These are phyloP conservation scores for Cyphellophora attinorum DNA, from an alignment of 2,329 filamentous ascomycete genomes.

Conservation along the genomic window DNA sequence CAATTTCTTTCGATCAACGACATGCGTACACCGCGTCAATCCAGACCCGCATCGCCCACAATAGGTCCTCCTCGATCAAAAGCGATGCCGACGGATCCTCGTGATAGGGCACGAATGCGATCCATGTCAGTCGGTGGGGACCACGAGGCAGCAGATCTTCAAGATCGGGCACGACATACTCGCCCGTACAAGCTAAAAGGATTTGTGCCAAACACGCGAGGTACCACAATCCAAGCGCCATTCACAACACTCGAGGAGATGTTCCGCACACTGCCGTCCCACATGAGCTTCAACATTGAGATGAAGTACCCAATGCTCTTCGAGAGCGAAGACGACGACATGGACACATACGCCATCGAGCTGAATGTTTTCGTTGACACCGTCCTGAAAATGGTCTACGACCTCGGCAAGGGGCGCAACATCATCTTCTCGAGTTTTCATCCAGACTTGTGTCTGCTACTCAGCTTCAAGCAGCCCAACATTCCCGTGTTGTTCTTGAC, in stretches of 20 bases:
- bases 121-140: constrained; percentile 50
- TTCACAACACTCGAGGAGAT: constrained; percentile 94
- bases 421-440: constrained; percentile 98
- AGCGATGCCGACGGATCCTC: constrained; percentile 7
- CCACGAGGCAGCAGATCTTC: constrained; percentile 39
- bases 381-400: constrained; percentile 81
- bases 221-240: constrained; percentile 88
- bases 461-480: constrained; percentile 94
- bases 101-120: constrained; percentile 29
- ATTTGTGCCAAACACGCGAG: constrained; percentile 89
- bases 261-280: constrained; percentile 71
- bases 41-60: constrained; percentile 37
- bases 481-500: constrained; percentile 93
- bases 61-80: constrained; percentile 18
- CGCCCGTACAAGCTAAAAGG: constrained; percentile 89
- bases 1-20: constrained; percentile 87
- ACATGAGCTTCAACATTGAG: constrained; percentile 95
- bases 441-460: constrained; percentile 85
- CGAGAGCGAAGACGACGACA: constrained; percentile 88
- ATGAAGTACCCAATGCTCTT: constrained; percentile 99
- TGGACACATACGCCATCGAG: constrained; percentile 93
- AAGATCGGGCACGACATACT: constrained; percentile 94
- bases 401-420: constrained; percentile 70
- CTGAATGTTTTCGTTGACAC: constrained; percentile 95
- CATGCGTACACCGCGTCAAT: constrained; percentile 35